phyloP scores from a whole-genome alignment of 495 filamentous ascomycete species.

The Penicillium bovifimosum region DNA sequence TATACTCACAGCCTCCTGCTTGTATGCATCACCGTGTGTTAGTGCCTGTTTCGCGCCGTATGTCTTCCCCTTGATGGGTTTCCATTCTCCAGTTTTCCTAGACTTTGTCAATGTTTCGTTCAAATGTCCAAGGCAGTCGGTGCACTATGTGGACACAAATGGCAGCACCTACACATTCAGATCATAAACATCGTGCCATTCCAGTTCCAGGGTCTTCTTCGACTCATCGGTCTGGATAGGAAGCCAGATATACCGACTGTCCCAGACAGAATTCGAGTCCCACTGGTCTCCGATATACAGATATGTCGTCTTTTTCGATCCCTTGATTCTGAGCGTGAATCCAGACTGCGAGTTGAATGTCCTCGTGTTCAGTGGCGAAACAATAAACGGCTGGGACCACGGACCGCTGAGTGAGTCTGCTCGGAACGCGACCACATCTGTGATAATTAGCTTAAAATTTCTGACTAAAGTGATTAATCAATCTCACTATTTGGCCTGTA shows the following conservation, averaged over 20 bases:
- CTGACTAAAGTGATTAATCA: neutral
- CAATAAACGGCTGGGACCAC: slow-evolving; percentile 47
- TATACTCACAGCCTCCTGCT: slow-evolving; percentile 38
- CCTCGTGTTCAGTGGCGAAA: slow-evolving; percentile 43
- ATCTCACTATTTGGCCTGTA: slow-evolving; percentile 24
- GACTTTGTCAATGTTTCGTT: slow-evolving; percentile 2
- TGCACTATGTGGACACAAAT: neutral
- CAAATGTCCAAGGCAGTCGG: no score
- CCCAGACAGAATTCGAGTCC: slow-evolving; percentile 49
- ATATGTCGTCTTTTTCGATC: slow-evolving; percentile 42
- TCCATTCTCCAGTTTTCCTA: slow-evolving; percentile 42
- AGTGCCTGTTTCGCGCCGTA: slow-evolving; percentile 37
- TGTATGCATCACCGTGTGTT: slow-evolving; percentile 36
- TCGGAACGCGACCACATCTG: slow-evolving; percentile 25
- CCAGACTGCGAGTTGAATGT: slow-evolving; percentile 50
- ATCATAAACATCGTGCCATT: slow-evolving; percentile 26
- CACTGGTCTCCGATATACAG: slow-evolving; percentile 49
- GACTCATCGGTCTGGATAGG: slow-evolving; percentile 36
- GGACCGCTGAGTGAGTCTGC: slow-evolving; percentile 40
- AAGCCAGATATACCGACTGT: slow-evolving; percentile 49
- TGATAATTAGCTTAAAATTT: neutral
- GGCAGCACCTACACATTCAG: slow-evolving; percentile 24
- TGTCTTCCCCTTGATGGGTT: slow-evolving; percentile 33
- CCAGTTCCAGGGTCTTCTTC: slow-evolving; percentile 16
- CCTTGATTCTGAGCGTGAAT: slow-evolving; percentile 41